Percentiles rank a stretch among this genome's conserved stretches.
phyloP scores from a whole-genome alignment of 495 filamentous ascomycete genomes.

The Tuber calosporum region DNA sequence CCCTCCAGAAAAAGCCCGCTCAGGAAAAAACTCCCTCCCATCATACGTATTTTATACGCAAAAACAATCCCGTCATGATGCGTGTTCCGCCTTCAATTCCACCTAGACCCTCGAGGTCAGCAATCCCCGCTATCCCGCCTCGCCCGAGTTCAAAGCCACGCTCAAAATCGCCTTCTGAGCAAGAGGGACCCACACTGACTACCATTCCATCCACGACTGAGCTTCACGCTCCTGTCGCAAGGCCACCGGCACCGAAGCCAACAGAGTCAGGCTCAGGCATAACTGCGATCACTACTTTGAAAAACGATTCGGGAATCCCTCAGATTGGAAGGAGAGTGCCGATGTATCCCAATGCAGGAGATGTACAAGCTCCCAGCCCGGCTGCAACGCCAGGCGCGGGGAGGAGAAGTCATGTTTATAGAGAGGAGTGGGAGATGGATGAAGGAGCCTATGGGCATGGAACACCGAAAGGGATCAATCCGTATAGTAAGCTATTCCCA shows the following conservation, averaged over 20 bases:
- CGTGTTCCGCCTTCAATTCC: conserved; percentile 55
- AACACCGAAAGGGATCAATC: conserved; percentile 26
- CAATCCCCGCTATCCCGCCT: conserved; percentile 30
- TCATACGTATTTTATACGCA: conserved; percentile 11
- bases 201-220: conserved; percentile 34
- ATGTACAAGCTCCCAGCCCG: conserved; percentile 92
- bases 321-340: conserved; percentile 85
- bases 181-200: conserved; percentile 16
- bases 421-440: conserved; percentile 42
- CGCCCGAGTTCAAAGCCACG: conserved; percentile 20
- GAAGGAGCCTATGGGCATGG: conserved; percentile 39
- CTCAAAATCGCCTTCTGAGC: conserved; percentile 22
- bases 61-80: conserved; percentile 44
- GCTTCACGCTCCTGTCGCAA: conserved; percentile 42
- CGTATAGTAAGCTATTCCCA: conserved; percentile 31
- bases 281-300: conserved; percentile 9
- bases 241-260: conserved; percentile 46
- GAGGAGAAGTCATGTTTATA: conserved; percentile 47
- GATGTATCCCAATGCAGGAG: conserved; percentile 88
- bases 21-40: conserved; percentile 7
- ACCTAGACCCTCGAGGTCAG: conserved; percentile 53
- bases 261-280: conserved; percentile 36
- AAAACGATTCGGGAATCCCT: conserved; percentile 59
- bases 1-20: conserved; percentile 5
- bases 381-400: conserved; percentile 71